Evolutionary conservation across 257 asterid species (phyloP), one percentile per base, ranked within the genome.

Genomic region (Solanum appendiculatum): DNA sequence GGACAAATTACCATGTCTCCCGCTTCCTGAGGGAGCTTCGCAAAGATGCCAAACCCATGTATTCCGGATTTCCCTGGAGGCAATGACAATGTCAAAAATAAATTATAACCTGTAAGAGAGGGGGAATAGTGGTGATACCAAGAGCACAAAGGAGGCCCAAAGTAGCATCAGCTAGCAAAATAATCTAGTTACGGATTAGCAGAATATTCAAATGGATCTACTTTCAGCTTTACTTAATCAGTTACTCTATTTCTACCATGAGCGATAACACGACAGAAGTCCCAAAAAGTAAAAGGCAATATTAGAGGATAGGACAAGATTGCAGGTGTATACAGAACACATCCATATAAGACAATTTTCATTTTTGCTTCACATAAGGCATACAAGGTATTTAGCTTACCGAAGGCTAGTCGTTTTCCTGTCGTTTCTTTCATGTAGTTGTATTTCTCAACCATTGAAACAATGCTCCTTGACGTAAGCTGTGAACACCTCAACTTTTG

Each of bases 1-100:
- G 40, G 68, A 48, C 85, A 46, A 48, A 70, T 69, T 86, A 97
- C 99, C 99, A 96, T 96, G 93, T 97, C 99, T 87, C 99, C 99
- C 1, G 99, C 99, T 90, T 90, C 94, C 84, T 94, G 98, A 18
- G 96, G 96, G 86, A 92, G 91, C 90, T 92, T 95, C 46, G 99
- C 89, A 87, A 97, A 95, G 92, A 97, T 93, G 78, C 99, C 99
- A 90, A 88, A 97, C 89, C 98, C 99, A 92, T 97, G 99, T 91
- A 97, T 94, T 73, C 98, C 92, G 33, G 99, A 97, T 91, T 97
- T 97, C 89, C 99, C 99, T 97, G 91, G 29, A 89, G 70, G 88
- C 87, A 88, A 87, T 23, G 89, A 86, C 75, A 91, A 51, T 75
- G 87, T 85, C 89, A 77, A 81, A 73, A 75, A 90, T 77, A 33